Conservation (phyloP, 306 rosid species). For the Cicer pinnatifidum region DNA sequence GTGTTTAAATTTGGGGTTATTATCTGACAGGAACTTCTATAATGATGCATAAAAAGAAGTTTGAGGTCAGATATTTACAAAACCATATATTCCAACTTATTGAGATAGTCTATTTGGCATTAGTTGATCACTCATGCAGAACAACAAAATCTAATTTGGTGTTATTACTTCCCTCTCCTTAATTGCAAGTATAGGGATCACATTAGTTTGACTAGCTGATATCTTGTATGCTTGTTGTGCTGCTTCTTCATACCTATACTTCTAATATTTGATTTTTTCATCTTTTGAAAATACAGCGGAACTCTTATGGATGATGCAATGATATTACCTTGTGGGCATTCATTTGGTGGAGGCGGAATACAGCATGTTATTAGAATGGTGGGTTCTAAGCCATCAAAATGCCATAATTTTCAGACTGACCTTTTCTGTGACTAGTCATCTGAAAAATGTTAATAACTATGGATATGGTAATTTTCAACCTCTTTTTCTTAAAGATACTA, state of each 20-base stretch:
- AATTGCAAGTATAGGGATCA: conserved; percentile 1
- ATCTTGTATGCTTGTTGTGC: conserved; percentile 12
- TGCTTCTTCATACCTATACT: conserved; percentile 2
- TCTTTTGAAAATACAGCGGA: conserved; percentile 65
- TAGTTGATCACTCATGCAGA: conserved; percentile 9
- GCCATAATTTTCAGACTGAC: conserved; percentile 44
- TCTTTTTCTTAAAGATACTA: conserved; percentile 40
- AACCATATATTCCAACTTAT: not conserved
- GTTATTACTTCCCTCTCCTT: not conserved
- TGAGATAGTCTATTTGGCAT: conserved; percentile 18
- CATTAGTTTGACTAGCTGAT: conserved; percentile 28
- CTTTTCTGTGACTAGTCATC: conserved; percentile 49
- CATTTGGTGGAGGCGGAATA: conserved; percentile 89
- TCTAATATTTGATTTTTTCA: conserved; percentile 27
- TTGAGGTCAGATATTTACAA: conserved; percentile 8
- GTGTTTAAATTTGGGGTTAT: conserved; percentile 13
- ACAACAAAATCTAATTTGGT: not conserved
- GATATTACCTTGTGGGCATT: conserved; percentile 99
- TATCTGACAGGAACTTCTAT: conserved; percentile 14
- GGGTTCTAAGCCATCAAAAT: conserved; percentile 64
- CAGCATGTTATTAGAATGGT: conserved; percentile 85
- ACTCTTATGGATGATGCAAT: conserved; percentile 96
- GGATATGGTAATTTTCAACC: conserved; percentile 48
- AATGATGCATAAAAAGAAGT: not conserved
- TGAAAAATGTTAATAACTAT: conserved; percentile 46